Conservation (phyloP, 345 rosid species). For the Melaleuca quinquenervia region DNA sequence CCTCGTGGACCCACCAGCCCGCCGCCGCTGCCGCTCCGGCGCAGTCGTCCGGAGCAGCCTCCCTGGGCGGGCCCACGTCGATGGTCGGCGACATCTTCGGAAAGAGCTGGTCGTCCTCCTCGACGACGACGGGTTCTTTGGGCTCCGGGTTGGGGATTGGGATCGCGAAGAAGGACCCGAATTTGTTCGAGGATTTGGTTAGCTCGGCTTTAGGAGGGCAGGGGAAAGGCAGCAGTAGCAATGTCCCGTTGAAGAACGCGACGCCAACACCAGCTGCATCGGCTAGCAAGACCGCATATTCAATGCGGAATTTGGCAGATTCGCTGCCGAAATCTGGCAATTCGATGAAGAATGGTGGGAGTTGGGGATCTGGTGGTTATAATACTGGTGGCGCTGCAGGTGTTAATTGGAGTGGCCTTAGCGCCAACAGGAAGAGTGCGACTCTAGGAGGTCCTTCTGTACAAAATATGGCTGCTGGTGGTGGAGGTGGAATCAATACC, state of each 20-base stretch:
- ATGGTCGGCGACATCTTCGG: conserved; percentile 92
- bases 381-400: conserved; percentile 7
- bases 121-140: conserved; percentile 23
- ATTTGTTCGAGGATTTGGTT: conserved; percentile 82
- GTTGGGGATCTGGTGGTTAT: conserved; percentile 45
- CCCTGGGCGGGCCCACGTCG: conserved; percentile 46
- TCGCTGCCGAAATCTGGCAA: conserved; percentile 58
- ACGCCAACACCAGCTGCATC: conserved; percentile 8
- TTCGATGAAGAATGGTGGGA: conserved; percentile 26
- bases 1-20: conserved; percentile 87
- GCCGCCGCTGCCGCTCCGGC: conserved; percentile 10
- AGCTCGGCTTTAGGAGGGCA: conserved; percentile 79
- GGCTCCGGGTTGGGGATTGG: conserved; percentile 34
- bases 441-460: conserved; percentile 63
- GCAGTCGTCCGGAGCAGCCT: conserved; percentile 24
- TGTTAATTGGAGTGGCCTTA: conserved; percentile 11
- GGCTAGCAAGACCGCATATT: conserved; percentile 34
- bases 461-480: conserved; percentile 32
- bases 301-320: conserved; percentile 76
- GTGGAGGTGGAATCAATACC: conserved; percentile 30
- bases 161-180: conserved; percentile 56
- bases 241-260: conserved; percentile 65
- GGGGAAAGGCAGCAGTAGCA: conserved; percentile 33
- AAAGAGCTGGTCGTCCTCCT: conserved; percentile 64
- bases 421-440: conserved; percentile 16